phyloP scores from a whole-genome alignment of 805 yeast genomes.

The Diddensiella caesifluorescens region DNA sequence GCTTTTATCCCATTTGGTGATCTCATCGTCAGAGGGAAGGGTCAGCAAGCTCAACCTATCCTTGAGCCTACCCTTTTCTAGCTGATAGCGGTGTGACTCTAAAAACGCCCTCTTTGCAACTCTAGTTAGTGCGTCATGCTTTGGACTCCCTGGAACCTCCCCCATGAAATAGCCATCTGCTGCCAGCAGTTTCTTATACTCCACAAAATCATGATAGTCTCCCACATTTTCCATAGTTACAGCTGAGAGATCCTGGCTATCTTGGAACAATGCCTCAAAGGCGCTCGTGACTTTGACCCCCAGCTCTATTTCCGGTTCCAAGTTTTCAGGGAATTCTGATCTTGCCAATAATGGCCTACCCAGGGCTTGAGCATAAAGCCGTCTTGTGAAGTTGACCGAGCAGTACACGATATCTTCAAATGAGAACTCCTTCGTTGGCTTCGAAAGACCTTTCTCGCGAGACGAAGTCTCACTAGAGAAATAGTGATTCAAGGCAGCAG shows the following conservation, averaged over 20 bases:
- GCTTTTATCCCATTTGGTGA: slow-evolving; percentile 18
- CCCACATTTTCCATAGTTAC: background rate
- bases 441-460: slow-evolving; percentile 17
- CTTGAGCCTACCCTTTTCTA: slow-evolving; percentile 1
- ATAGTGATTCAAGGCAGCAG: slow-evolving; percentile 23
- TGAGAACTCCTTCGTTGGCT: slow-evolving; percentile 15
- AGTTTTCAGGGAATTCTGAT: slow-evolving; percentile 8
- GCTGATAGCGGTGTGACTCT: background rate
- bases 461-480: no score
- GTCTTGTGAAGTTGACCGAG: slow-evolving; percentile 19
- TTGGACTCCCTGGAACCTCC: slow-evolving; percentile 14
- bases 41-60: background rate
- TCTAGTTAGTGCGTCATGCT: slow-evolving; percentile 9
- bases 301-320: slow-evolving; percentile 16
- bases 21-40: slow-evolving; percentile 15
- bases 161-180: slow-evolving; percentile 20
- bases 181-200: slow-evolving; percentile 9
- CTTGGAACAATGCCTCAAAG: slow-evolving; percentile 22
- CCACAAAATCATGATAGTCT: slow-evolving; percentile 13
- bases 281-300: slow-evolving; percentile 26
- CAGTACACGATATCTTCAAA: slow-evolving; percentile 21
- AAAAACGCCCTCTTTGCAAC: slow-evolving; percentile 13
- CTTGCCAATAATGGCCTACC: slow-evolving; percentile 21
- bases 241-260: no score
- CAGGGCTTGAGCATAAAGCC: slow-evolving; percentile 23